These are phyloP conservation scores for Sisymbrium irio DNA, from an alignment of 345 rosid species.

Conservation along the genomic window DNA sequence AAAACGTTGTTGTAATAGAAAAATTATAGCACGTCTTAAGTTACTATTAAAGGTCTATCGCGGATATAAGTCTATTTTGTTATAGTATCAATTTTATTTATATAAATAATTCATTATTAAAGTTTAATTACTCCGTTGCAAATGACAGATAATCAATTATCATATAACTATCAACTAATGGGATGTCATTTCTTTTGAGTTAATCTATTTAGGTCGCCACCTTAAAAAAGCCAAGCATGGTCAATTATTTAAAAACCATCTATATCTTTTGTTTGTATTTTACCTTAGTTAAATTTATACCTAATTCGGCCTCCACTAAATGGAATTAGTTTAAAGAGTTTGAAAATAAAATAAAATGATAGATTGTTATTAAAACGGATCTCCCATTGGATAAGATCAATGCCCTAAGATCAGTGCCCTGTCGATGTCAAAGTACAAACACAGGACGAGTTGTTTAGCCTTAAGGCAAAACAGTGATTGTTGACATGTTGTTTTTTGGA, in stretches of 20 bases:
- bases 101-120: neutral
- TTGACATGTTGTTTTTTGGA: conserved; percentile 4
- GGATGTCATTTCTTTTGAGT: neutral
- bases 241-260: neutral
- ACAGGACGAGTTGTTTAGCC: conserved; percentile 10
- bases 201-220: neutral
- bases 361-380: neutral
- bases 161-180: neutral
- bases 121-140: neutral
- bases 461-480: conserved; percentile 2
- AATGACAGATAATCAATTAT: neutral
- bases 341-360: neutral
- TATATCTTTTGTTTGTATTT: neutral
- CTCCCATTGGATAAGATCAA: conserved; percentile 27
- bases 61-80: neutral
- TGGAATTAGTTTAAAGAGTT: neutral
- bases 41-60: neutral
- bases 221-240: neutral
- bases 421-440: conserved; percentile 25
- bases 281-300: neutral
- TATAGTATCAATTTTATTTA: neutral
- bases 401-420: conserved; percentile 22
- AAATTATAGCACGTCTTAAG: neutral
- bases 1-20: neutral
- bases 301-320: neutral